Conservation (phyloP, 176 grass and related monocot genomes). For the Aegilops speltoides region DNA sequence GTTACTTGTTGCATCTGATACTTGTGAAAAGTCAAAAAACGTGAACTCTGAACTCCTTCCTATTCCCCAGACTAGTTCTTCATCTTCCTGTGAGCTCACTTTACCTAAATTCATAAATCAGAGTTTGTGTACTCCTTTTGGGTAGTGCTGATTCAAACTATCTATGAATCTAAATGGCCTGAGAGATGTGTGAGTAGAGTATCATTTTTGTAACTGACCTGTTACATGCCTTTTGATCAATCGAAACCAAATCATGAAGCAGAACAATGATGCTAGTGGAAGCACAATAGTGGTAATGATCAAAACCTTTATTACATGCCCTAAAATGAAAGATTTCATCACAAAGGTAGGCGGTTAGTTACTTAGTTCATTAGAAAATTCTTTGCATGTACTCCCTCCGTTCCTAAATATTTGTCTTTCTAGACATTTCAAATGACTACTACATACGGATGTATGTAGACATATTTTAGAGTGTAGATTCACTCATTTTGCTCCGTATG, state of each 20-base stretch:
- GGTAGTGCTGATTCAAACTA: background rate
- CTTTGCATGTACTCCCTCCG: background rate
- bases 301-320: background rate
- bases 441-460: no score
- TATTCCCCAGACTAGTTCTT: background rate
- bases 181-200: background rate
- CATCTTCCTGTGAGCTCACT: background rate
- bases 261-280: background rate
- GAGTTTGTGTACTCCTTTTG: background rate
- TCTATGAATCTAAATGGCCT: background rate
- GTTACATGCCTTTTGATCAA: background rate
- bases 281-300: background rate
- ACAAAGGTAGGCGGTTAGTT: background rate
- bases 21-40: background rate
- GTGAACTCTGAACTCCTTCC: background rate
- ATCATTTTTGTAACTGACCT: background rate
- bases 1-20: background rate
- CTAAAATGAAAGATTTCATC: background rate
- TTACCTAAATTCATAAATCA: background rate
- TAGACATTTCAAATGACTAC: no score
- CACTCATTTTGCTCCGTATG: no score
- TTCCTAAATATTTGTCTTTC: no score
- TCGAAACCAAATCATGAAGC: background rate
- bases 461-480: no score
- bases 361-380: background rate